phyloP scores from a whole-genome alignment of 306 rosid species.

The Corylus americana region DNA sequence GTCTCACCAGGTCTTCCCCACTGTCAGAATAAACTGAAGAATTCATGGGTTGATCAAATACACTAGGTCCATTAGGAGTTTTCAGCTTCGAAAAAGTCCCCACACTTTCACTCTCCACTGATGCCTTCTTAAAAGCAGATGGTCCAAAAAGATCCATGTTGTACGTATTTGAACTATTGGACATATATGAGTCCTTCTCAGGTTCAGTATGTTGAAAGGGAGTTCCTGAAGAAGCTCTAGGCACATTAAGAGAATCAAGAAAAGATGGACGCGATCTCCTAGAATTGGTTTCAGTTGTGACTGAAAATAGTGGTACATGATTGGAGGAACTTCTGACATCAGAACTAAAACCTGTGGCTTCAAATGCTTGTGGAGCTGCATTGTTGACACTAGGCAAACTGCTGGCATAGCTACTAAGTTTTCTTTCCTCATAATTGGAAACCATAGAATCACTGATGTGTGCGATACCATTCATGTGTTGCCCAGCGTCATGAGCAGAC shows the following conservation, averaged over 20 bases:
- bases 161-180: slow-evolving; percentile 42
- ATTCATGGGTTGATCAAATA: slow-evolving; percentile 33
- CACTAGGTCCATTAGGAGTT: slow-evolving; percentile 37
- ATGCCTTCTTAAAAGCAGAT: slow-evolving; percentile 44
- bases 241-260: slow-evolving; percentile 74
- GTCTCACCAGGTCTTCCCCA: slow-evolving; percentile 38
- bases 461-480: slow-evolving; percentile 29
- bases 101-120: slow-evolving; percentile 41
- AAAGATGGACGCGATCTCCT: slow-evolving; percentile 84
- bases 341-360: slow-evolving; percentile 37
- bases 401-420: slow-evolving; percentile 34
- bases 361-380: slow-evolving; percentile 43
- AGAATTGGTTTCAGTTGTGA: slow-evolving; percentile 54
- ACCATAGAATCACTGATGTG: slow-evolving; percentile 41
- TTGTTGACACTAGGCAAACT: slow-evolving; percentile 39
- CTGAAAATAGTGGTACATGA: slow-evolving; percentile 43
- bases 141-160: slow-evolving; percentile 41
- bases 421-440: slow-evolving; percentile 42
- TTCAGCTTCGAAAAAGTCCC: slow-evolving; percentile 39
- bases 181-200: slow-evolving; percentile 38
- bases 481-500: slow-evolving; percentile 43
- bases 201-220: slow-evolving; percentile 42
- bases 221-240: slow-evolving; percentile 55
- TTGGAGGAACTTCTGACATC: slow-evolving; percentile 47
- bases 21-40: slow-evolving; percentile 36